A percentile compares a stretch with the other conserved stretches of the same genome.
Evolutionary conservation across 1,139 yeast species (phyloP).

Genomic region (Pichia sp.): DNA sequence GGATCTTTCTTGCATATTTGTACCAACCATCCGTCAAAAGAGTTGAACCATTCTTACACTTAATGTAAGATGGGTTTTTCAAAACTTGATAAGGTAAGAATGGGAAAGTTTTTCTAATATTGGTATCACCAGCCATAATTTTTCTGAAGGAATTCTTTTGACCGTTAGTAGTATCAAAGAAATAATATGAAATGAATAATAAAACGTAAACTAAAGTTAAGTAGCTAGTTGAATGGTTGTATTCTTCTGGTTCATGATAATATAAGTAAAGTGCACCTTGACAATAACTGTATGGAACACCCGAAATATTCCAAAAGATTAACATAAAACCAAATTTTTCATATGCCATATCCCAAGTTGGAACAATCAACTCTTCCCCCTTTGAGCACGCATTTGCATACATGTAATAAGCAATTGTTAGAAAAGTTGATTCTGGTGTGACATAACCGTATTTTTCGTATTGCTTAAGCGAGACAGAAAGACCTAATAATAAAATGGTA

Average conservation of each 20-base stretch:
- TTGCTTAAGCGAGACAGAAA: constrained; percentile 74
- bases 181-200: constrained; percentile 70
- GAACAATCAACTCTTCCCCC: constrained; percentile 95
- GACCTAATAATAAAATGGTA: constrained; percentile 70
- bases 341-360: constrained; percentile 99
- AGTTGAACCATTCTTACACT: constrained; percentile 76
- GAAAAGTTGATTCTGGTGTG: constrained; percentile 66
- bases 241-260: constrained; percentile 78
- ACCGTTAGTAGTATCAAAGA: constrained; percentile 92
- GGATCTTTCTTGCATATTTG: constrained; percentile 83
- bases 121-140: constrained; percentile 70
- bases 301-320: constrained; percentile 97
- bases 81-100: constrained; percentile 79
- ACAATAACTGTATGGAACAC: constrained; percentile 97
- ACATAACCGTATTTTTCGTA: constrained; percentile 74
- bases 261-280: constrained; percentile 81
- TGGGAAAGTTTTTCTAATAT: constrained; percentile 83
- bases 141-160: constrained; percentile 94
- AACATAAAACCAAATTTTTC: constrained; percentile 98
- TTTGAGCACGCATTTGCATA: constrained; percentile 96
- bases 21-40: constrained; percentile 94
- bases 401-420: constrained; percentile 82
- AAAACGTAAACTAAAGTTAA: constrained; percentile 49
- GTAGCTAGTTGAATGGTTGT: constrained; percentile 61
- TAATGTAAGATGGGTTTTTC: constrained; percentile 76